Base-by-base conservation (phyloP, 2,329 filamentous ascomycete genomes). In the Emmonsiellopsis sp. region DNA sequence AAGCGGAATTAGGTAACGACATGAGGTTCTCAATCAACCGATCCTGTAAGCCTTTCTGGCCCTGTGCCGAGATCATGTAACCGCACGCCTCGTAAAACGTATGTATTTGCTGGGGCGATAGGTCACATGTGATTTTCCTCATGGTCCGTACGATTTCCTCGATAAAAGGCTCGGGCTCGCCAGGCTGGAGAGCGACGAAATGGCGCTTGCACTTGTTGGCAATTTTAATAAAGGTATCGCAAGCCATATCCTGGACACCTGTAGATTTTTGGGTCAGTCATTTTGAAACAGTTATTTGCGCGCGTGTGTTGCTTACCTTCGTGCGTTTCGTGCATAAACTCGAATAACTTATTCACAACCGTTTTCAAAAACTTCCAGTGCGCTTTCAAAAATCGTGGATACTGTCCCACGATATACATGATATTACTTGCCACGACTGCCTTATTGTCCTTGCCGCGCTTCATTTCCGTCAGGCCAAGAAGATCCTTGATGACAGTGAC, bases 281-380 rank as follows among this genome's bases (percentile, higher is more conserved):
- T 17, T 53, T 44, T 5, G 21, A 42, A 14, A 14, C 1, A 14
- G n/a, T 10, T 7, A 21, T 37, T 14, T 13, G 32, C 32, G 32
- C 11, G 21, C n/a, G 14, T n/a, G 39, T 37, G 34, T 11, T 21
- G 48, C 42, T 42, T 46, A 85, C 88, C 93, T 76, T 98, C 93
- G 65, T 98, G 93, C 1, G 93, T 97, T 72, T 98, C 93, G 70
- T 98, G 93, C 93, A 98, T 98, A 68, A 98, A 98, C 74, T 98
- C 93, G 65, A 98, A 98, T 5, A 98, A 81, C 77, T 98, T 98
- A 75, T 98, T 98, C 65, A 98, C 93, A 14, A 98, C 93, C 2
- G 93, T 98, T 83, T 98, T 98, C 53, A 98, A 77, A 74, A 98
- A 98, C 71, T 98, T 98, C 93, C 93, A 98, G 71, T 98, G 93